Conservation (phyloP, 805 yeast species). For the Scheffersomyces spartinae region DNA sequence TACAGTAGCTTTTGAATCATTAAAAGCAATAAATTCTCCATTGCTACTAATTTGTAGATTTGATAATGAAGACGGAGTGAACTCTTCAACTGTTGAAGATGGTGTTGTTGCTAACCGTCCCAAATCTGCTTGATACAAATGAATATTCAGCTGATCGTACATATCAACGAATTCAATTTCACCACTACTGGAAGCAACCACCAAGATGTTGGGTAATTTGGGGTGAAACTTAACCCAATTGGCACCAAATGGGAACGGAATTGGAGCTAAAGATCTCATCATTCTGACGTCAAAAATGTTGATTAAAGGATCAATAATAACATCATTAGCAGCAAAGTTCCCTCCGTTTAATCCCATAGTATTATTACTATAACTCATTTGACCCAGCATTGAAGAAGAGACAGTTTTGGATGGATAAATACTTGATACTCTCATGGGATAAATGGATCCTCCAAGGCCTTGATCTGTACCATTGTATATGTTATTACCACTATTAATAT, state of each 20-base stretch:
- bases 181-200: constrained; percentile 67
- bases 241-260: constrained; percentile 87
- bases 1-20: constrained; percentile 50
- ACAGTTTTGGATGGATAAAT: too few species aligned
- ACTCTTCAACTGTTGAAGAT: constrained; percentile 1
- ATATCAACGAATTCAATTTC: constrained; percentile 80
- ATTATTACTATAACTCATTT: too few species aligned
- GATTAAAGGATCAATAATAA: constrained; percentile 62
- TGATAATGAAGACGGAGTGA: constrained; percentile 21
- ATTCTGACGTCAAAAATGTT: constrained; percentile 70
- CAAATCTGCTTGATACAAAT: constrained; percentile 56
- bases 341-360: too few species aligned
- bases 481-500: too few species aligned
- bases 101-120: constrained; percentile 9
- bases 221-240: constrained; percentile 79
- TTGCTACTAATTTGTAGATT: constrained; percentile 47
- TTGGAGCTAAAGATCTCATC: constrained; percentile 61
- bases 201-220: constrained; percentile 62
- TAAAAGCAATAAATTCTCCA: constrained; percentile 68
- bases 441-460: too few species aligned
- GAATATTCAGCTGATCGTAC: constrained; percentile 60
- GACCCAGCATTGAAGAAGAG: too few species aligned
- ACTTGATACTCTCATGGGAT: too few species aligned
- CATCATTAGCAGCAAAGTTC: constrained; percentile 21
- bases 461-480: too few species aligned